A percentile compares a stretch with the other conserved stretches of the same genome.
Conservation (phyloP, 2,329 filamentous ascomycete genomes). For the Trematosphaeria pertusa region DNA sequence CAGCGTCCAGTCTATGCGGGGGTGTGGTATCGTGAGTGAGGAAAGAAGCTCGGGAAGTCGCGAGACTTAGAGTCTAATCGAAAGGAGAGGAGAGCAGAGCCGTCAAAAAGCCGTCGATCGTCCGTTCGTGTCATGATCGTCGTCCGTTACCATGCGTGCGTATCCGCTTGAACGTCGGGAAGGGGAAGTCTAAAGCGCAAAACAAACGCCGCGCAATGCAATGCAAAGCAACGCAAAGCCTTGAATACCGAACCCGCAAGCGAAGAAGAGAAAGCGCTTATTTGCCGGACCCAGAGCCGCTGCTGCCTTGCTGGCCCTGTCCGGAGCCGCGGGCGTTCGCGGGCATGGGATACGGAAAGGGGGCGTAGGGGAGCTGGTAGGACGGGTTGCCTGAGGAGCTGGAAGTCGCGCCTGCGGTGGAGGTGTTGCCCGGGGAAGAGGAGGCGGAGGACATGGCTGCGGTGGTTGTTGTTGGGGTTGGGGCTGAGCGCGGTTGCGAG, state of each 20-base stretch:
- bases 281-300: slow-evolving; percentile 18
- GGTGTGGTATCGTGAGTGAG: too few species aligned
- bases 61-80: too few species aligned
- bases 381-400: slow-evolving; percentile 32
- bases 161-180: too few species aligned
- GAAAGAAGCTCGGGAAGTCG: too few species aligned
- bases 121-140: too few species aligned
- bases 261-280: slow-evolving; percentile 4
- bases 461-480: slow-evolving; percentile 6
- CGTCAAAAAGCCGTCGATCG: too few species aligned
- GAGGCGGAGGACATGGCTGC: slow-evolving; percentile 42
- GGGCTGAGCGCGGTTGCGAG: slow-evolving; percentile 22
- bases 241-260: background rate
- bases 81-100: too few species aligned
- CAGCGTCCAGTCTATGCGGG: too few species aligned
- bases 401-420: slow-evolving; percentile 37
- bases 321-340: slow-evolving; percentile 31
- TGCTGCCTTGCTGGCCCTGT: slow-evolving; percentile 21
- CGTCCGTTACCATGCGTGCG: too few species aligned
- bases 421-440: slow-evolving; percentile 41
- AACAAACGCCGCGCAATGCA: too few species aligned
- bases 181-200: too few species aligned
- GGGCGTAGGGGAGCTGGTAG: slow-evolving; percentile 45
- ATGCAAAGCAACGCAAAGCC: background rate
- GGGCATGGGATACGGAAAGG: slow-evolving; percentile 47